phyloP scores from a whole-genome alignment of 345 rosid genomes.

The Gossypium raimondii region DNA sequence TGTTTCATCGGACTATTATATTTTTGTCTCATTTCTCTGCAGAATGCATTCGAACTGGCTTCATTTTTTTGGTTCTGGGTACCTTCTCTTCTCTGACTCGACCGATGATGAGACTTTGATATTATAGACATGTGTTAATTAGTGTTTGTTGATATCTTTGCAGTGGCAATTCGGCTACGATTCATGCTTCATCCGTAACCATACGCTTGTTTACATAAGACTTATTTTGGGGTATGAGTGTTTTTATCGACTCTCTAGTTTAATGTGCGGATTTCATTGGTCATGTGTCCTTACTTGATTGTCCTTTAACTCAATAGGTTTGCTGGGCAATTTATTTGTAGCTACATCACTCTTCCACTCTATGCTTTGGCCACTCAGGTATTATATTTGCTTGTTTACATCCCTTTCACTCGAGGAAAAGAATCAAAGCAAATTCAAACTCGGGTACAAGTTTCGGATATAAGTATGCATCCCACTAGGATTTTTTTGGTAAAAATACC shows the following conservation, averaged over 20 bases:
- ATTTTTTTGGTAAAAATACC: too few species aligned
- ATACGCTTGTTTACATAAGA: constrained; percentile 68
- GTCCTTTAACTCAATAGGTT: constrained; percentile 42
- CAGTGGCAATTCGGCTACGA: constrained; percentile 99
- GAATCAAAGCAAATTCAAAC: neutral
- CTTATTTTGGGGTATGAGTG: constrained; percentile 69
- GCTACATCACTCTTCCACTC: constrained; percentile 94
- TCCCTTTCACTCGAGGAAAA: neutral
- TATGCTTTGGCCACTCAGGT: constrained; percentile 96
- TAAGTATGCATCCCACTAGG: too few species aligned
- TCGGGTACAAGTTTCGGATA: too few species aligned
- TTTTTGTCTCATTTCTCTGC: constrained; percentile 23
- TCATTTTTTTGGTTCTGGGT: constrained; percentile 99
- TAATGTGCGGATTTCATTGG: constrained; percentile 8
- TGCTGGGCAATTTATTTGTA: constrained; percentile 86
- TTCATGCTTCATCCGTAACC: constrained; percentile 85
- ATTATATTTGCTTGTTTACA: neutral
- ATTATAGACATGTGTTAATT: constrained; percentile 9
- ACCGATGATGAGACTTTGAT: constrained; percentile 9
- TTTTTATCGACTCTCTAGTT: neutral
- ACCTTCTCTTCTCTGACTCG: constrained; percentile 31
- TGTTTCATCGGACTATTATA: neutral
- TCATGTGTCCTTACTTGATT: neutral
- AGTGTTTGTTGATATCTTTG: constrained; percentile 15
- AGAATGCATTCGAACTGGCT: constrained; percentile 96